Percentiles rank a stretch among this genome's conserved stretches.
Evolutionary conservation across 2,329 filamentous ascomycete species (phyloP).

Genomic region (Niveomyces coronatus): DNA sequence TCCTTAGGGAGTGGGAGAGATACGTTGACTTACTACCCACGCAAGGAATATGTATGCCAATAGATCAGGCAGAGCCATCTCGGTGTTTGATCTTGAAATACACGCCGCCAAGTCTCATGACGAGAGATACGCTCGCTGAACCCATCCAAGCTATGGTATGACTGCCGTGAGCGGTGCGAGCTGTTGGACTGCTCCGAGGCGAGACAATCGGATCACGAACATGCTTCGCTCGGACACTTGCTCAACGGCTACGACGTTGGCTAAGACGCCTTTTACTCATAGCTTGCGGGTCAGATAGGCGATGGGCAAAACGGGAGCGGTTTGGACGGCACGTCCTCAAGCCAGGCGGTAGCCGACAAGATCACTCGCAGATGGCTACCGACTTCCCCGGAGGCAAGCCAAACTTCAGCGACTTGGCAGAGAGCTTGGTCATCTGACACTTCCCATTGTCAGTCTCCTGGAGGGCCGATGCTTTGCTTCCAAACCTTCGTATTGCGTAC

Average conservation of each 20-base stretch:
- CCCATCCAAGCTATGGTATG: slow-evolving; percentile 2
- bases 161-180: not conserved
- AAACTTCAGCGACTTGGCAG: not conserved
- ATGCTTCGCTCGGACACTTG: not conserved
- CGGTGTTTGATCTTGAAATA: slow-evolving; percentile 1
- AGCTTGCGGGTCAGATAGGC: not conserved
- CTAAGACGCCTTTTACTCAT: slow-evolving; percentile 3
- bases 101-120: not conserved
- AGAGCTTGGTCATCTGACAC: not conserved
- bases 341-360: not conserved
- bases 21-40: too few relatives aligned
- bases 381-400: not conserved
- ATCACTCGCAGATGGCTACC: not conserved
- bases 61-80: not conserved
- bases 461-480: too few relatives aligned
- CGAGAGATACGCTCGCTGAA: not conserved
- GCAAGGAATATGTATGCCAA: not conserved
- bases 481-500: too few relatives aligned
- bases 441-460: too few relatives aligned
- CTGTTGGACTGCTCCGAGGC: not conserved
- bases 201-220: not conserved
- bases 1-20: too few relatives aligned
- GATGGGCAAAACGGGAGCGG: not conserved
- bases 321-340: not conserved
- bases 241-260: slow-evolving; percentile 1